Evolutionary conservation across 192 early-diverging fungal species (phyloP), one percentile per base, ranked within the genome.

Genomic region (Rhizophagus clarus): DNA sequence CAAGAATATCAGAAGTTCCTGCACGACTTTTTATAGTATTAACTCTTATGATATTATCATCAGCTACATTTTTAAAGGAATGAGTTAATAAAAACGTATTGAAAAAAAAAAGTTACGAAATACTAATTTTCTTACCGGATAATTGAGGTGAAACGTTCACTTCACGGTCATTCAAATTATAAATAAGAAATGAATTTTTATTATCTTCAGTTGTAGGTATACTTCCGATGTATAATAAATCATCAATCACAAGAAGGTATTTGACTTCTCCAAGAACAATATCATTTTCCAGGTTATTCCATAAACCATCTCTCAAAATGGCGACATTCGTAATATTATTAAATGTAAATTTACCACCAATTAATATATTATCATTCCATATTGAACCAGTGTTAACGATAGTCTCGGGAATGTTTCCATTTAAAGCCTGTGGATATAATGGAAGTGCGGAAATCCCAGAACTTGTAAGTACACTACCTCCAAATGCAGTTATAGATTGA

Each of bases 201-300:
- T 73, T 76, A 4, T 79, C 20, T 12, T 60, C 51, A n/a, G 80
- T 72, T 61, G 81, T 84, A 34, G 90, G 87, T 22, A 78, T 77
- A 28, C 92, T 90, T 61, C 90, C 90, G 34, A 91, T 84, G 72
- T 88, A 89, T 51, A 93, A 84, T 51, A 85, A 61, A 73, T 90
- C 84, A 40, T 89, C 82, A 28, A 84, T 83, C 10, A 88, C 83
- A 51, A 83, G 83, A 49, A 93, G 77, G 10, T 83, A 71, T 77
- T 82, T 84, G 20, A 93, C 84, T 51, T 88, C 82, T 64, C 83
- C 61, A 24, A 89, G 63, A 22, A 72, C 79, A 29, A 71, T 47
- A 26, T 20, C 10, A 92, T 72, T 22, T 70, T 82, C n/a, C 60
- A 56, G 20, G 51, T 22, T 56, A 22, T 56, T 62, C 87, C 87